These are phyloP conservation scores for Hysterangium stoloniferum DNA, from an alignment of 768 basidiomycete genomes.

Conservation along the genomic window DNA sequence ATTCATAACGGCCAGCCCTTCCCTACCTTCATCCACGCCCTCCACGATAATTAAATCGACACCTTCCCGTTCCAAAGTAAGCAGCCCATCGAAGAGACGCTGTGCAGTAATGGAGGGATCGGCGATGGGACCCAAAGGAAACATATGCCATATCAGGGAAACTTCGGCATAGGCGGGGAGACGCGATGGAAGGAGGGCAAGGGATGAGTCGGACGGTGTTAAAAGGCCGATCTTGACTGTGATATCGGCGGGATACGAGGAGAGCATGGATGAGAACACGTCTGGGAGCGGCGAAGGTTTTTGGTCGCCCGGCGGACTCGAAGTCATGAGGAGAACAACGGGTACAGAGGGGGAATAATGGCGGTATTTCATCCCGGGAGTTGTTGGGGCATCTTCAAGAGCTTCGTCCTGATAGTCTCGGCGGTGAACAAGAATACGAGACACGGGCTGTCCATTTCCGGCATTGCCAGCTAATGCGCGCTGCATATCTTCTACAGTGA, in stretches of 20 bases:
- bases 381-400: slow-evolving; percentile 79
- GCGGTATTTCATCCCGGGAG: slow-evolving; percentile 98
- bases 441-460: slow-evolving; percentile 22
- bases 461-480: slow-evolving; percentile 31
- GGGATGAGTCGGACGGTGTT: slow-evolving; percentile 48
- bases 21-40: slow-evolving; percentile 67
- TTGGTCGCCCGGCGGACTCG: slow-evolving; percentile 26
- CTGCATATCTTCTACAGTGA: slow-evolving; percentile 85
- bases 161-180: not conserved
- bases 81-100: slow-evolving; percentile 78
- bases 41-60: slow-evolving; percentile 84
- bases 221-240: slow-evolving; percentile 56
- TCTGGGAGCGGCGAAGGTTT: slow-evolving; percentile 1
- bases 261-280: slow-evolving; percentile 8
- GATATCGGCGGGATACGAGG: not conserved
- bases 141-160: not conserved
- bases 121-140: slow-evolving; percentile 33
- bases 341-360: slow-evolving; percentile 93
- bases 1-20: slow-evolving; percentile 95
- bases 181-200: slow-evolving; percentile 26
- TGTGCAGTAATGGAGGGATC: slow-evolving; percentile 68
- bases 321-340: slow-evolving; percentile 62
- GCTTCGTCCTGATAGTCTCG: slow-evolving; percentile 66
- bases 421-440: slow-evolving; percentile 66
- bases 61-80: slow-evolving; percentile 67